Evolutionary conservation across 441 rosid genomes (phyloP).

Genomic region (Hura crepitans): DNA sequence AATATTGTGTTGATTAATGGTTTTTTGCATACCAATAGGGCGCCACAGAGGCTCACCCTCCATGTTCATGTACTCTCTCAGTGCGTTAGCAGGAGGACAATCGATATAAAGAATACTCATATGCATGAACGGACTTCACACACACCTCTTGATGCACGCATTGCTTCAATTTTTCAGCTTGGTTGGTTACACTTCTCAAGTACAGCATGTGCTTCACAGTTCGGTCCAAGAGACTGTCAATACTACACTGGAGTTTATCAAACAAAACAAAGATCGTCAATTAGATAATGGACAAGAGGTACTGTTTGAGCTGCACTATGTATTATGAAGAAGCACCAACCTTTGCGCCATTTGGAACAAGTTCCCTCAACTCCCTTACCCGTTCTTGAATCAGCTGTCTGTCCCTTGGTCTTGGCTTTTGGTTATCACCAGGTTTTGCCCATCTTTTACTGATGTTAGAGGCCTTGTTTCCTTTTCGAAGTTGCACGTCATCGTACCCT

Average conservation of each 20-base stretch:
- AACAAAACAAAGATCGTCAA: not conserved
- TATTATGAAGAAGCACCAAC: constrained; percentile 28
- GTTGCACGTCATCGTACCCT: constrained; percentile 9
- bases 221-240: constrained; percentile 55
- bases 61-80: too few relatives aligned
- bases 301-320: not conserved
- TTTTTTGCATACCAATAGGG: too few relatives aligned
- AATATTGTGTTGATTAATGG: too few relatives aligned
- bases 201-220: constrained; percentile 56
- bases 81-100: not conserved
- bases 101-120: not conserved
- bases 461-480: constrained; percentile 31
- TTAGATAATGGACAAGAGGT: not conserved
- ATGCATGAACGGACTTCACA: not conserved
- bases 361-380: constrained; percentile 58
- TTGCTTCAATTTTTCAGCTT: constrained; percentile 47
- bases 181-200: constrained; percentile 45
- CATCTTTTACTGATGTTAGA: constrained; percentile 36
- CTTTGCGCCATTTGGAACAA: constrained; percentile 56
- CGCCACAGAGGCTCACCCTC: too few relatives aligned
- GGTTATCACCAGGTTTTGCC: constrained; percentile 42
- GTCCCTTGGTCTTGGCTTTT: constrained; percentile 59
- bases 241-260: constrained; percentile 55
- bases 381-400: constrained; percentile 71
- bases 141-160: constrained; percentile 45